Evolutionary conservation across 2,329 filamentous ascomycete genomes (phyloP).

Genomic region (Botryotinia calthae): DNA sequence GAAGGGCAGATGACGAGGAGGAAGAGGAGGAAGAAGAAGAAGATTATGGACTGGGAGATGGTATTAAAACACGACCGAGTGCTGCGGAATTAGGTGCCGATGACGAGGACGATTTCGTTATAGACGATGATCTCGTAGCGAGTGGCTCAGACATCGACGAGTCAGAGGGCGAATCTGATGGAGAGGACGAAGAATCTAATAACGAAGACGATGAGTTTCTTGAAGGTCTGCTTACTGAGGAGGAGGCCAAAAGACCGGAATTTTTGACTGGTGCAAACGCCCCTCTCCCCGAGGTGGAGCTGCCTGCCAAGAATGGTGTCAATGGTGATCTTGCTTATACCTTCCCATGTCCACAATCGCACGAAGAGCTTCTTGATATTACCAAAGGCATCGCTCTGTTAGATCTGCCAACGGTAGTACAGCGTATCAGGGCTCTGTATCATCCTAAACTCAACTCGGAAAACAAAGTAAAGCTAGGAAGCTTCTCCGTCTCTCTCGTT

Average conservation of each 20-base stretch:
- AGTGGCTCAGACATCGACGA: conserved; percentile 70
- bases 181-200: conserved; percentile 42
- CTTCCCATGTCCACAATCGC: conserved; percentile 78
- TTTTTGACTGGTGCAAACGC: conserved; percentile 49
- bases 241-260: conserved; percentile 53
- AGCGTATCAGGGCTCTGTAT: conserved; percentile 87
- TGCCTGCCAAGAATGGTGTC: conserved; percentile 35
- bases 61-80: conserved; percentile 50
- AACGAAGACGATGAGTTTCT: conserved; percentile 69
- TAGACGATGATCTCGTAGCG: conserved; percentile 85
- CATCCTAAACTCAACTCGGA: conserved; percentile 80
- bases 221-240: conserved; percentile 61
- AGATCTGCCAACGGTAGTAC: conserved; percentile 74
- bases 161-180: conserved; percentile 49
- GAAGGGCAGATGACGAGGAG: conserved; percentile 3
- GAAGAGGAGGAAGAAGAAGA: conserved; percentile 57
- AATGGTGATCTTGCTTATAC: conserved; percentile 71
- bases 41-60: conserved; percentile 58
- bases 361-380: conserved; percentile 68
- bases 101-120: conserved; percentile 90
- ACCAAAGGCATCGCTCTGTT: conserved; percentile 59
- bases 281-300: conserved; percentile 45
- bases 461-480: conserved; percentile 78
- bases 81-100: conserved; percentile 68
- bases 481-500: conserved; percentile 65